phyloP scores from a whole-genome alignment of 176 grass and related monocot genomes.

The Lolium multiflorum region DNA sequence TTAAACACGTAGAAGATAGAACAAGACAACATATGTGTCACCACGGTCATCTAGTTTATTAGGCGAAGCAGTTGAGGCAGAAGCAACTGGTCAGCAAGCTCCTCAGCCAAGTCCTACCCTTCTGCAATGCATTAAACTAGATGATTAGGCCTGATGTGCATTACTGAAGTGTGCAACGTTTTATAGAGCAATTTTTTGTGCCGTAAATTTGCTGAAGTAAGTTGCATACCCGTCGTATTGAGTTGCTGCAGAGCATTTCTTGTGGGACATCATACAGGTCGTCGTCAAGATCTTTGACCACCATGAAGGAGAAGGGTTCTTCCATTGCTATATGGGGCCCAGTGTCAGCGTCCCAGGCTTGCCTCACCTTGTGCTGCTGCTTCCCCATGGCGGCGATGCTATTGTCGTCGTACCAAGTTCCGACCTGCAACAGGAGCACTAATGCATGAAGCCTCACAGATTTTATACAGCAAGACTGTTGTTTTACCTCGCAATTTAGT shows the following conservation, averaged over 20 bases:
- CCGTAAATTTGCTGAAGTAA: not conserved
- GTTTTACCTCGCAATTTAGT: not conserved
- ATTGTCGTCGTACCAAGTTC: too few species aligned
- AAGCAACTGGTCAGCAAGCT: not conserved
- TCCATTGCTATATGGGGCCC: not conserved
- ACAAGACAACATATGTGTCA: too few species aligned
- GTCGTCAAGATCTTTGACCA: conserved; percentile 10
- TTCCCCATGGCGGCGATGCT: not conserved
- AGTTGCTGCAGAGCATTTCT: not conserved
- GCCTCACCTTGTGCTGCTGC: not conserved
- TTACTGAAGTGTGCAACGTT: not conserved
- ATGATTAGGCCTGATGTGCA: not conserved
- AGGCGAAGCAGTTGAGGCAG: not conserved
- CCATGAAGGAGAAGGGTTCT: not conserved
- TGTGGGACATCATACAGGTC: conserved; percentile 11
- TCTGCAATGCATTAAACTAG: not conserved
- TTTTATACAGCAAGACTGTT: not conserved
- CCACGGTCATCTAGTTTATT: too few species aligned
- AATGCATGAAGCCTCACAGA: not conserved
- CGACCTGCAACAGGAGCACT: not conserved
- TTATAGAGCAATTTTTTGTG: not conserved
- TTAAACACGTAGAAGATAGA: too few species aligned
- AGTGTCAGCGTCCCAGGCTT: not conserved
- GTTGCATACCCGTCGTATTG: not conserved
- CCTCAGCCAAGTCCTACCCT: not conserved